Percentiles rank a stretch among this genome's conserved stretches.
phyloP scores from a whole-genome alignment of 1,284 basidiomycete species.

The Cryptococcus sp. region DNA sequence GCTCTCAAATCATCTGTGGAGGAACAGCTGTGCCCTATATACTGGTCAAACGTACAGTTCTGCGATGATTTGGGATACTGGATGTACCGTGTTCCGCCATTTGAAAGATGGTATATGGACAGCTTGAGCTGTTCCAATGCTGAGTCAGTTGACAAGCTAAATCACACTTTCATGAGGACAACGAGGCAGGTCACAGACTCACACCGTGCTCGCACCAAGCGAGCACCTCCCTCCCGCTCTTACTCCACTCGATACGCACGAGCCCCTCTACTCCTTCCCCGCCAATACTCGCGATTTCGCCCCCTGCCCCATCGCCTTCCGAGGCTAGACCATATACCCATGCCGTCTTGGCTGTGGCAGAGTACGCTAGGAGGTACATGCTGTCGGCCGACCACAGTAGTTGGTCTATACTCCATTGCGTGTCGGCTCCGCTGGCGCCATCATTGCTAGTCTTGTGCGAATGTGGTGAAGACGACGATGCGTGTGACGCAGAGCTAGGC shows the following conservation, averaged over 20 bases:
- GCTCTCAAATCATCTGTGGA: neutral
- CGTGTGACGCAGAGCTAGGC: neutral
- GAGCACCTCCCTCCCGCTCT: slow-evolving; percentile 73
- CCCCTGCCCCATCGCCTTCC: slow-evolving; percentile 64
- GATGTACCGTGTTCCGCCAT: slow-evolving; percentile 59
- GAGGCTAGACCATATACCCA: slow-evolving; percentile 62
- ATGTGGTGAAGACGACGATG: neutral
- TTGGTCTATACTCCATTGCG: slow-evolving; percentile 61
- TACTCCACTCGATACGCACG: slow-evolving; percentile 79
- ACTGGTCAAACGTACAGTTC: slow-evolving; percentile 16
- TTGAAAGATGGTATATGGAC: slow-evolving; percentile 74
- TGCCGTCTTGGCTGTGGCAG: slow-evolving; percentile 60
- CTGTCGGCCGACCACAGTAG: slow-evolving; percentile 80
- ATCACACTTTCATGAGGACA: neutral
- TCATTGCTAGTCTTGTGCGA: neutral
- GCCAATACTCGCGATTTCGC: slow-evolving; percentile 63
- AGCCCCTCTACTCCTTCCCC: slow-evolving; percentile 80
- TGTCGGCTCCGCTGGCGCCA: neutral
- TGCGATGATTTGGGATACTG: slow-evolving; percentile 29
- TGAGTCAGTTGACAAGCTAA: slow-evolving; percentile 1
- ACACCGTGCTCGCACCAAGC: slow-evolving; percentile 88
- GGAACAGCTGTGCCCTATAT: neutral
- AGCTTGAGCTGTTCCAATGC: slow-evolving; percentile 64
- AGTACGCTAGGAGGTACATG: slow-evolving; percentile 74
- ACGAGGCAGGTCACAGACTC: too few species aligned